Percentiles rank a stretch among this genome's conserved stretches.
Evolutionary conservation across 2,329 filamentous ascomycete species (phyloP).

Genomic region (Paradendryphiella salina): DNA sequence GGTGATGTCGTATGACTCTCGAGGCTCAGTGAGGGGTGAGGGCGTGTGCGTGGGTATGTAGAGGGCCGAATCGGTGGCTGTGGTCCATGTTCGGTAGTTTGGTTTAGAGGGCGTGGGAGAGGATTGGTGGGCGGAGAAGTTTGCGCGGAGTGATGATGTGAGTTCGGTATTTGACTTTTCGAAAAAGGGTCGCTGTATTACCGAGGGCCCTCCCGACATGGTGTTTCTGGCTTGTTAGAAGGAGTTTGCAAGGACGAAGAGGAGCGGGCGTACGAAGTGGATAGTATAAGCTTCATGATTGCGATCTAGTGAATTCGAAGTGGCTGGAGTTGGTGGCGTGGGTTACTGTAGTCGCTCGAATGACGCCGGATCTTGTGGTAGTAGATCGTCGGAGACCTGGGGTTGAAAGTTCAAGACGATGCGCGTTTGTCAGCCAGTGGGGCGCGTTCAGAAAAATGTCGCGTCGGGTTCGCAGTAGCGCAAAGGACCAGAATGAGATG

Average conservation of each 20-base stretch:
- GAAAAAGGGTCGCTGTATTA: constrained; percentile 76
- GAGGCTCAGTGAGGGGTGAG: constrained; percentile 76
- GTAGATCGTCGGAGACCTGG: not conserved
- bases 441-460: constrained; percentile 6
- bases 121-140: constrained; percentile 74
- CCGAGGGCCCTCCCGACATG: constrained; percentile 79
- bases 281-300: constrained; percentile 80
- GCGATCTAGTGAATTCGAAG: not conserved
- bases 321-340: not conserved
- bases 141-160: constrained; percentile 81
- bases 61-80: constrained; percentile 54
- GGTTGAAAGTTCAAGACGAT: not conserved
- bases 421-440: constrained; percentile 30
- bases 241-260: not conserved
- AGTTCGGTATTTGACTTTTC: constrained; percentile 92
- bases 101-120: constrained; percentile 52
- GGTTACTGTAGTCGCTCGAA: no score
- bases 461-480: constrained; percentile 3
- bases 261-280: constrained; percentile 71
- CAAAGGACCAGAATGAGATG: not conserved
- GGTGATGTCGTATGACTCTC: constrained; percentile 87
- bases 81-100: constrained; percentile 67
- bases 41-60: constrained; percentile 76
- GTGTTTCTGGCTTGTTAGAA: constrained; percentile 74
- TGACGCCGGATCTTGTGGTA: not conserved